Conservation (phyloP, 1,284 basidiomycete genomes). For the Anthracocystis panici-leucophaei region DNA sequence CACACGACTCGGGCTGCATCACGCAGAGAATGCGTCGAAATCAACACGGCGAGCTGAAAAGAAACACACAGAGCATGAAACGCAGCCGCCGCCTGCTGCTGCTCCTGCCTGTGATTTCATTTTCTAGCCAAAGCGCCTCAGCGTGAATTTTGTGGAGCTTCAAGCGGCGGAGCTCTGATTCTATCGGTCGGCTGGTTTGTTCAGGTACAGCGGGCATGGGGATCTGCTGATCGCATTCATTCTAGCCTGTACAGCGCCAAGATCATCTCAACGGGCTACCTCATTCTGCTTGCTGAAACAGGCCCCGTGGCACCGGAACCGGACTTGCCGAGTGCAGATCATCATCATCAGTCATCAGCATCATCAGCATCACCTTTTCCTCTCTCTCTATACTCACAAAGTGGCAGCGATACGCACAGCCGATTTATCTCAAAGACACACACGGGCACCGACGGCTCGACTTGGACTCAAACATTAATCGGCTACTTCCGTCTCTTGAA, state of each 20-base stretch:
- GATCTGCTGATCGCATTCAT: conserved; percentile 1
- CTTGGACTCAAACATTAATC: neutral
- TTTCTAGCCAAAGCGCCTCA: neutral
- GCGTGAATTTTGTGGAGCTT: conserved; percentile 9
- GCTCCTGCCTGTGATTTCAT: conserved; percentile 3
- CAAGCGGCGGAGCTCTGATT: conserved; percentile 8
- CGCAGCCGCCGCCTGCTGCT: neutral
- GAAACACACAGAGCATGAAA: neutral
- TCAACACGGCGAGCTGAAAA: conserved; percentile 1
- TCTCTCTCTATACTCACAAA: no score
- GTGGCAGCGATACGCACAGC: no score
- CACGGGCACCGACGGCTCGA: neutral
- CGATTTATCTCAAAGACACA: neutral
- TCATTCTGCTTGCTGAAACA: conserved; percentile 21
- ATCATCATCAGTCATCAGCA: neutral
- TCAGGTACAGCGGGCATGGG: conserved; percentile 4
- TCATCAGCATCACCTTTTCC: neutral
- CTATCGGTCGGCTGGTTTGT: conserved; percentile 1
- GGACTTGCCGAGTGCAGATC: conserved; percentile 1
- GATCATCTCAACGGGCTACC: conserved; percentile 4
- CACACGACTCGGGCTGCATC: neutral
- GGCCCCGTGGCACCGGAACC: neutral
- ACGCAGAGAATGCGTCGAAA: conserved; percentile 7
- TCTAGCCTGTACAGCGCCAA: neutral
- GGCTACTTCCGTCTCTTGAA: neutral